Conservation (phyloP, 2,329 filamentous ascomycete species). For the Blastomyces emzantsi region DNA sequence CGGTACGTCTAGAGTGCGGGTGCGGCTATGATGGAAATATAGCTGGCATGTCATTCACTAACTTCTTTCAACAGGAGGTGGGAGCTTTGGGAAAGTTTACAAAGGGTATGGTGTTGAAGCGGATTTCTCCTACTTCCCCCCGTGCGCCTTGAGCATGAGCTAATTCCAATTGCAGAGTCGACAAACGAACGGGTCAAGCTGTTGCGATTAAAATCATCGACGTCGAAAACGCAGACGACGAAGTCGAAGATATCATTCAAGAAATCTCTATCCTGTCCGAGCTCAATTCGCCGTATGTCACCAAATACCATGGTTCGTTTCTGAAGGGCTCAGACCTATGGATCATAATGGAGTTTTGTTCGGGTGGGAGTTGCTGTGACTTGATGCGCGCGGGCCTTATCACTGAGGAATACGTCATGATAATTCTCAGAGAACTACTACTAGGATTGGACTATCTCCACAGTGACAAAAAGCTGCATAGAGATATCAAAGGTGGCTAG, state of each 20-base stretch:
- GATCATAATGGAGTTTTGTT: slow-evolving; percentile 99
- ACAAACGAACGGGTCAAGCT: slow-evolving; percentile 83
- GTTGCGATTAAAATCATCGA: slow-evolving; percentile 99
- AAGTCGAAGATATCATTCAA: slow-evolving; percentile 98
- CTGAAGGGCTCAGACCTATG: slow-evolving; percentile 92
- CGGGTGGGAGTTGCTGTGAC: slow-evolving; percentile 91
- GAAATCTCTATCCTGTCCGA: slow-evolving; percentile 97
- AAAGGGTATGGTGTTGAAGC: slow-evolving; percentile 61
- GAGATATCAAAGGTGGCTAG: slow-evolving; percentile 78
- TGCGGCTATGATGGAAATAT: slow-evolving; percentile 5
- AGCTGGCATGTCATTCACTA: neutral
- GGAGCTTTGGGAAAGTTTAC: slow-evolving; percentile 97
- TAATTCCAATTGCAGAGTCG: slow-evolving; percentile 51
- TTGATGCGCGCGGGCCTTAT: slow-evolving; percentile 90
- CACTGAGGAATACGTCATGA: slow-evolving; percentile 91
- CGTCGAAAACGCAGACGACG: slow-evolving; percentile 97
- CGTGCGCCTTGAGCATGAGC: neutral
- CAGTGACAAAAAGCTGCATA: slow-evolving; percentile 87
- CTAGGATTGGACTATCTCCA: slow-evolving; percentile 89
- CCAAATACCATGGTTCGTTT: slow-evolving; percentile 95
- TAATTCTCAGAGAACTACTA: slow-evolving; percentile 83
- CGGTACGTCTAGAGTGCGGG: slow-evolving; percentile 43
- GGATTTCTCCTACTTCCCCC: slow-evolving; percentile 1
- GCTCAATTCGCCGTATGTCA: slow-evolving; percentile 91
- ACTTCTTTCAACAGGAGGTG: slow-evolving; percentile 55